Conservation (phyloP, 2,329 filamentous ascomycete species). For the Didymella arachidicola region DNA sequence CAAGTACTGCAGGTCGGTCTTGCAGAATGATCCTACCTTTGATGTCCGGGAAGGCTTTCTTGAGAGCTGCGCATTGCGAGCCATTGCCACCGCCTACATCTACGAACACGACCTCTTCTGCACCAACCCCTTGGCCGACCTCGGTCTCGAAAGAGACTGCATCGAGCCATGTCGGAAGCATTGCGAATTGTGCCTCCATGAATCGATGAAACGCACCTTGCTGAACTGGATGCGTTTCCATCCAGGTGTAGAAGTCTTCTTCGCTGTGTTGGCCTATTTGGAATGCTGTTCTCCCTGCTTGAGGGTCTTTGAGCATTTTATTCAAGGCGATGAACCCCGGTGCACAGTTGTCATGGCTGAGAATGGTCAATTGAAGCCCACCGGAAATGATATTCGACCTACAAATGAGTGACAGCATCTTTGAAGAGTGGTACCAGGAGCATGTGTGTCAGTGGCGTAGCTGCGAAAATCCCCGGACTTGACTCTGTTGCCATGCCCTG, state of each 20-base stretch:
- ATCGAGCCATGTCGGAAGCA: slow-evolving; percentile 8
- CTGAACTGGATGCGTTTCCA: slow-evolving; percentile 14
- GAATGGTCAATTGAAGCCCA: background rate
- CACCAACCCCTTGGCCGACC: background rate
- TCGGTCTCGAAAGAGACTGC: slow-evolving; percentile 11
- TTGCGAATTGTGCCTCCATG: slow-evolving; percentile 9
- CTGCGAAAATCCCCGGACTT: background rate
- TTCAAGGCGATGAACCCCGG: slow-evolving; percentile 12
- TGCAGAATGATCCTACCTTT: slow-evolving; percentile 8
- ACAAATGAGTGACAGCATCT: slow-evolving; percentile 18
- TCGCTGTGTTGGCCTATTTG: slow-evolving; percentile 7
- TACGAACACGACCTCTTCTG: slow-evolving; percentile 6
- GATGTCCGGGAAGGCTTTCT: background rate
- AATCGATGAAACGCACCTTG: slow-evolving; percentile 15
- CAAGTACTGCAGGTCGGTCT: slow-evolving; percentile 8
- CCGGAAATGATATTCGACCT: background rate
- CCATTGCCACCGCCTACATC: slow-evolving; percentile 16
- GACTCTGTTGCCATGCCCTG: slow-evolving; percentile 9
- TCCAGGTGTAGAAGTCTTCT: slow-evolving; percentile 15
- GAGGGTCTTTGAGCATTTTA: background rate
- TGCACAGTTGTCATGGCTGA: slow-evolving; percentile 14
- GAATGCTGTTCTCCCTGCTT: slow-evolving; percentile 2
- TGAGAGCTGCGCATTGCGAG: slow-evolving; percentile 12
- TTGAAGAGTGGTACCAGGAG: slow-evolving; percentile 11
- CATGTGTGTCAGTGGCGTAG: slow-evolving; percentile 16